Conservation (phyloP, 2,329 filamentous ascomycete genomes). For the Apiospora pterosperma region DNA sequence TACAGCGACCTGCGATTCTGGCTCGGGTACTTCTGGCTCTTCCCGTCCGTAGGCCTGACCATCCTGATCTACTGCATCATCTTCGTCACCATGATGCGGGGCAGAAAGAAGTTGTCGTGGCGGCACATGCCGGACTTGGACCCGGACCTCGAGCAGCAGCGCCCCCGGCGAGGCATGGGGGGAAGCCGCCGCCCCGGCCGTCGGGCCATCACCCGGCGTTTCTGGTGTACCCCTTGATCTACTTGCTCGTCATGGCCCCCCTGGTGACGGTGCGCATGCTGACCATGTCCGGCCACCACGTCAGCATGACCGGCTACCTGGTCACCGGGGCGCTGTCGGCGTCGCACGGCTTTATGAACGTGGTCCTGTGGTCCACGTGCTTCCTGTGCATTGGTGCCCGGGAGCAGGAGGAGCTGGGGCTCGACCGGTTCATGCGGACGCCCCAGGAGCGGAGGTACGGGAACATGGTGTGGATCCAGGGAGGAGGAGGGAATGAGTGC, state of each 20-base stretch:
- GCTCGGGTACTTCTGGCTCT: slow-evolving; percentile 10
- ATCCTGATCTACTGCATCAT: background rate
- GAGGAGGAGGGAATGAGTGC: background rate
- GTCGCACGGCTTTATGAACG: background rate
- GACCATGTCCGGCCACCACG: background rate
- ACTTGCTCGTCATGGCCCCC: background rate
- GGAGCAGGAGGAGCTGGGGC: background rate
- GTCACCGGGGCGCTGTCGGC: background rate
- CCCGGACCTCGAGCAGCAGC: background rate
- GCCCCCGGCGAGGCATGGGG: background rate
- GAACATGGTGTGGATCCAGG: slow-evolving; percentile 4
- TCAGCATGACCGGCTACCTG: background rate
- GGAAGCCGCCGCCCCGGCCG: background rate
- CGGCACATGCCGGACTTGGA: background rate
- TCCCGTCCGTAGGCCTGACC: slow-evolving; percentile 3
- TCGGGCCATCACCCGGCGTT: slow-evolving; percentile 2
- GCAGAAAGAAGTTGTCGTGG: background rate
- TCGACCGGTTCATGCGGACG: slow-evolving; percentile 1
- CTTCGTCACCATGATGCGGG: background rate
- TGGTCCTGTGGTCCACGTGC: background rate
- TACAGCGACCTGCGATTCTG: background rate
- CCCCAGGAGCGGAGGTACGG: background rate
- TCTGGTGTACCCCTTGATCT: slow-evolving; percentile 4
- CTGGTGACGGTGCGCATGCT: background rate
- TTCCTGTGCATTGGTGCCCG: background rate